phyloP scores from a whole-genome alignment of 108 stramenopile species.

The Skeletonema tropicum region DNA sequence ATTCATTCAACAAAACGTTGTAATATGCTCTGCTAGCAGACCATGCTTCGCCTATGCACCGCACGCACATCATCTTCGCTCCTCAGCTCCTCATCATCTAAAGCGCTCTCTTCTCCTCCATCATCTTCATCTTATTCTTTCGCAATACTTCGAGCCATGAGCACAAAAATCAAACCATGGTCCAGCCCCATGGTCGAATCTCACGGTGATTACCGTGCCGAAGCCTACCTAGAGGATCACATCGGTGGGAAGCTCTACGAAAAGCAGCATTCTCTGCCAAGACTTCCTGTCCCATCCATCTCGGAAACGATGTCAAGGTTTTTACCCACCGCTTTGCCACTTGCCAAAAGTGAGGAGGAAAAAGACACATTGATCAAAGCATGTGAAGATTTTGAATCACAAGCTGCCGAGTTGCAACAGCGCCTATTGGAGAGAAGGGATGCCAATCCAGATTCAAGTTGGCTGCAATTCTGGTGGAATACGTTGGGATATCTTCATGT shows the following conservation, averaged over 20 bases:
- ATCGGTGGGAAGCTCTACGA: conserved; percentile 70
- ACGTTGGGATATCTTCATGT: conserved; percentile 83
- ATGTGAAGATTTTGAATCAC: conserved; percentile 57
- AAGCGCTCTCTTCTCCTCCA: neutral
- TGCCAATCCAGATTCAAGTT: conserved; percentile 54
- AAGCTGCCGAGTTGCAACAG: conserved; percentile 65
- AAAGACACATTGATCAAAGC: conserved; percentile 50
- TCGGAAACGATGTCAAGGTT: conserved; percentile 70
- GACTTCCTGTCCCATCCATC: conserved; percentile 73
- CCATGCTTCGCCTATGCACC: conserved; percentile 1
- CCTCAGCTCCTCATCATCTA: conserved; percentile 8
- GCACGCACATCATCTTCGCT: neutral
- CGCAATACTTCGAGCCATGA: conserved; percentile 30
- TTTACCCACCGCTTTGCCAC: conserved; percentile 70
- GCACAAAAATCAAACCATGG: conserved; percentile 56
- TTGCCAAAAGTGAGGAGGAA: conserved; percentile 68
- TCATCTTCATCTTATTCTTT: neutral
- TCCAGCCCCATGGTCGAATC: conserved; percentile 61
- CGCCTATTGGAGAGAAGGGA: conserved; percentile 59
- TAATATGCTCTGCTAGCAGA: neutral
- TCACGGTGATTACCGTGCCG: conserved; percentile 75
- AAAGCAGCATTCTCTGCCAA: conserved; percentile 61
- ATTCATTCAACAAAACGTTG: neutral
- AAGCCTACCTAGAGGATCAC: conserved; percentile 70
- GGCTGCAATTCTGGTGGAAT: conserved; percentile 92